These are phyloP conservation scores for Cryptosporidium parvum DNA, from an alignment of 169 alveolate genomes.

Conservation along the genomic window DNA sequence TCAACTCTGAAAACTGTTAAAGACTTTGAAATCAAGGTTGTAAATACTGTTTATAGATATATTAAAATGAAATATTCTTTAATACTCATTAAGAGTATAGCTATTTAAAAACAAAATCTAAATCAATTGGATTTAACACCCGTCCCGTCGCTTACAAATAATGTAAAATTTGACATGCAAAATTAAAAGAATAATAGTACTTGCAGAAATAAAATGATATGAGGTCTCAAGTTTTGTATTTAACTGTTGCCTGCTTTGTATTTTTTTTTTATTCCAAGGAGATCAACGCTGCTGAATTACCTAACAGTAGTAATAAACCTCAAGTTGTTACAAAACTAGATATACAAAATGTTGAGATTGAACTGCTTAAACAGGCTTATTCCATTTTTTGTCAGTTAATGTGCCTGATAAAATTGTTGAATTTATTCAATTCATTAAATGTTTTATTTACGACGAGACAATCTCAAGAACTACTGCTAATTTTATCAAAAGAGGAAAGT, in stretches of 20 bases:
- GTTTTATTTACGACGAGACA: background rate
- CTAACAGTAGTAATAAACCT: background rate
- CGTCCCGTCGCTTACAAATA: background rate
- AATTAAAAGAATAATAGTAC: too few species aligned
- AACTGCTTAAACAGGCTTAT: background rate
- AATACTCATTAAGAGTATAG: too few species aligned
- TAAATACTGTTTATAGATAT: too few species aligned
- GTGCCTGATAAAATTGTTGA: background rate
- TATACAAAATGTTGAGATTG: background rate
- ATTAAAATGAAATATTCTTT: too few species aligned
- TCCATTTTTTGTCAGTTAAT: background rate
- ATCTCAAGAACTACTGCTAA: background rate
- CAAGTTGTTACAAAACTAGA: background rate
- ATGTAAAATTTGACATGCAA: too few species aligned
- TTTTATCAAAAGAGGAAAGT: background rate
- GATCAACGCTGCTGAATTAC: background rate
- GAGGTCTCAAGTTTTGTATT: background rate
- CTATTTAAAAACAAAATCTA: too few species aligned
- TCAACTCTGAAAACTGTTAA: too few species aligned
- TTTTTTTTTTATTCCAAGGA: background rate
- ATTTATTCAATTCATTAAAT: too few species aligned
- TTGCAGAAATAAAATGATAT: background rate
- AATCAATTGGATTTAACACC: background rate
- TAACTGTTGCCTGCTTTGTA: background rate
- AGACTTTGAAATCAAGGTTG: too few species aligned